phyloP scores from a whole-genome alignment of 192 early-diverging fungal species.

The Glomus cerebriforme region DNA sequence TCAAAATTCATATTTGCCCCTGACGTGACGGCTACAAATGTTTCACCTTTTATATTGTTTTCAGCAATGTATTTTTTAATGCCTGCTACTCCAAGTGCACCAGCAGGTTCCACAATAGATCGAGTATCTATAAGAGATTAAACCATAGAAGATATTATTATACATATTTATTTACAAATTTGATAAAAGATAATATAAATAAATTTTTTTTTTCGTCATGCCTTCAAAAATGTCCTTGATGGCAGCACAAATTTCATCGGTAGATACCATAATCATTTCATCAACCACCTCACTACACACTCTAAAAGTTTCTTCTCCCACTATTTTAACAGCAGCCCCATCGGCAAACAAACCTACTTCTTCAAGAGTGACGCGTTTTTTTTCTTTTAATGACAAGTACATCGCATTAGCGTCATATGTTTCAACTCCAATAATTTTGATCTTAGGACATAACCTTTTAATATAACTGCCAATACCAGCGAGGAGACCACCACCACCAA shows the following conservation, averaged over 20 bases:
- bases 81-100: constrained; percentile 86
- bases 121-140: constrained; percentile 68
- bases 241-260: constrained; percentile 95
- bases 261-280: constrained; percentile 88
- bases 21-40: constrained; percentile 77
- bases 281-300: constrained; percentile 80
- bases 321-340: constrained; percentile 91
- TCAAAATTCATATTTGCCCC: constrained; percentile 99
- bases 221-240: constrained; percentile 86
- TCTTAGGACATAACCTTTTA: constrained; percentile 84
- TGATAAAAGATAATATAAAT: neutral
- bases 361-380: constrained; percentile 64
- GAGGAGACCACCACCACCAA: constrained; percentile 94
- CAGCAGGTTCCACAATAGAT: constrained; percentile 95
- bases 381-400: constrained; percentile 71
- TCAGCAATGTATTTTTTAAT: constrained; percentile 77
- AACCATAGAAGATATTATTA: neutral
- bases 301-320: constrained; percentile 88
- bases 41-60: constrained; percentile 53
- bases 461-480: constrained; percentile 92
- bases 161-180: neutral
- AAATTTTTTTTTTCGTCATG: neutral
- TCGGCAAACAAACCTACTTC: constrained; percentile 97
- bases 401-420: constrained; percentile 89
- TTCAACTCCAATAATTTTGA: constrained; percentile 93